Conservation (phyloP, 352 stramenopile genomes). For the Globisporangium mamillatum region DNA sequence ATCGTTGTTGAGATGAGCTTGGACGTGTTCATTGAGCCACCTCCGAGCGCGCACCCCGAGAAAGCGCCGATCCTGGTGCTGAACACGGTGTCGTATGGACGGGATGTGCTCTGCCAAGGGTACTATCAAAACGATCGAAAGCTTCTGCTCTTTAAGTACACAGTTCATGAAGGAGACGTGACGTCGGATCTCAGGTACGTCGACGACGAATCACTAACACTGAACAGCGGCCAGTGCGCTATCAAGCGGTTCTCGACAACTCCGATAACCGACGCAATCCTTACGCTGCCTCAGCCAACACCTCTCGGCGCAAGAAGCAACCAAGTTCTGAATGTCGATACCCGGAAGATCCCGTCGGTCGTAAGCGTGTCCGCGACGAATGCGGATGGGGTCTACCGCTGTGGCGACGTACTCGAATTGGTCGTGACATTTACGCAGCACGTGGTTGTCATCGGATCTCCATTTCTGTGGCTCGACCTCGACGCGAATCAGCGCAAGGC, state of each 20-base stretch:
- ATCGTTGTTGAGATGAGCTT: constrained; percentile 76
- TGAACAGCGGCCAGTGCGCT: constrained; percentile 72
- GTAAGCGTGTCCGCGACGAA: constrained; percentile 50
- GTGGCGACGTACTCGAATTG: constrained; percentile 60
- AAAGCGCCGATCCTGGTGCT: constrained; percentile 72
- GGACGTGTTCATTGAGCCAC: constrained; percentile 76
- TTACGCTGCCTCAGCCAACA: constrained; percentile 49
- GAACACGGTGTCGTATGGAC: constrained; percentile 45
- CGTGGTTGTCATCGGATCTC: constrained; percentile 56
- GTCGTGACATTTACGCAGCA: constrained; percentile 67
- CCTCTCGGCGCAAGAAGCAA: constrained; percentile 35
- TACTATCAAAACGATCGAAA: constrained; percentile 56
- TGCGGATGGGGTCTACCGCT: constrained; percentile 51
- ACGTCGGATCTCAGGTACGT: constrained; percentile 56
- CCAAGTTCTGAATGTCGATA: constrained; percentile 65
- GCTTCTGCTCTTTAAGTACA: constrained; percentile 72
- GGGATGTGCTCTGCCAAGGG: constrained; percentile 51
- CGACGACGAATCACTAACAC: constrained; percentile 48
- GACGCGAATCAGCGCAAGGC: constrained; percentile 45
- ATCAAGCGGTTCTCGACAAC: constrained; percentile 85
- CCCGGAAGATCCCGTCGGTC: constrained; percentile 44
- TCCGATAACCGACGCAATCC: constrained; percentile 60
- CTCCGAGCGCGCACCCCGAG: constrained; percentile 60
- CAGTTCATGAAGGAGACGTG: constrained; percentile 52
- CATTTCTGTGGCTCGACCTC: constrained; percentile 72